Base-by-base conservation (phyloP, 192 early-diverging fungal species). In the Chytriomyces sp. region DNA sequence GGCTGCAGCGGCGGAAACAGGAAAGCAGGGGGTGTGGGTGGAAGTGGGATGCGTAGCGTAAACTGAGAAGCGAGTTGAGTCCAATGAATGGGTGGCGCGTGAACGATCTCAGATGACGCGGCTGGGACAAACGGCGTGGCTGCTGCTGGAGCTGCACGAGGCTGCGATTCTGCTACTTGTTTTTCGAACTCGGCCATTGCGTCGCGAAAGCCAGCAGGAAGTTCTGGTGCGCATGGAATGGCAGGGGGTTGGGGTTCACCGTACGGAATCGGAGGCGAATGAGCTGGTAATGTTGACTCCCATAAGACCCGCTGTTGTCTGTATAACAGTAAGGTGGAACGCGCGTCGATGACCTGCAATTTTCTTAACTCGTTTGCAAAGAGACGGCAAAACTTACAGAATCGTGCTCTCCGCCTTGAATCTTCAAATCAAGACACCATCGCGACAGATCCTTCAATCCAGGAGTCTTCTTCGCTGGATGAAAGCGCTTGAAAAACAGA, bases 341-440 rank as follows among this genome's bases (percentile, higher is more conserved):
- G 84, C 2, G 94, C 91, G 82, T 96, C 95, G 36, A 91, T 52
- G 41, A 69, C 37, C 74, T 75, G 30, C n/a, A 64, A 17, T 8
- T 22, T 49, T 25, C 19, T 19, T 10, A 14, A 26, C 8, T 38
- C 5, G 19, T 49, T 59, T 32, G 6, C 10, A 70, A 31, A 53
- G 19, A 4, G 12, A 39, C 17, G 41, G 26, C 36, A 0, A 32
- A 39, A 36, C 19, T 88, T 34, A 70, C 92, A 5, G 91, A 91
- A n/a, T 90, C 93, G 77, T 97, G 94, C 66, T 82, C 83, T 17
- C 91, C 91, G 7, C 85, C 74, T 75, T 97, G 94, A 74, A 96
- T 94, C 22, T 76, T 81, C 31, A 94, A 79, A 3, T 84, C 83
- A 32, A 96, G 64, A 32, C 90, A 74, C 49, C 83, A 79, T 25